Conservation (phyloP, 2,329 filamentous ascomycete species). For the Sporothrix phasma region DNA sequence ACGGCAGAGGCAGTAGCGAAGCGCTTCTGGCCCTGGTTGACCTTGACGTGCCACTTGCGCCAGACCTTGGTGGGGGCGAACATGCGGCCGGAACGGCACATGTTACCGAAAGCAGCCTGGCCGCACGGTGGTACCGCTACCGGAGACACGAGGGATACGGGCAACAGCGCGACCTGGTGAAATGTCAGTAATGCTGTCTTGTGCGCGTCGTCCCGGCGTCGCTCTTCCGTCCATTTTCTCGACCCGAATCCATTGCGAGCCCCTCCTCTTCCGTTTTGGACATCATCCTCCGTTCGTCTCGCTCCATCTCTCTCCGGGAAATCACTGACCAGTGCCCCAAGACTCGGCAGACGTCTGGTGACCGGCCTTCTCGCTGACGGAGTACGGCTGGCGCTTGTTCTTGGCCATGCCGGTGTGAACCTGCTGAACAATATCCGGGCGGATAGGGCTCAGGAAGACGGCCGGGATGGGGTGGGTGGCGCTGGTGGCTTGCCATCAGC, state of each 20-base stretch:
- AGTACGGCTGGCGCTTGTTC: slow-evolving; percentile 99
- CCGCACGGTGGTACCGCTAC: slow-evolving; percentile 99
- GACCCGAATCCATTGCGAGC: no score
- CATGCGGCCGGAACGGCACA: slow-evolving; percentile 99
- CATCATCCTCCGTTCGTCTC: not conserved
- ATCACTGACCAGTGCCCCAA: slow-evolving; percentile 89
- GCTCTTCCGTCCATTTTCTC: not conserved
- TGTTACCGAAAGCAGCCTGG: slow-evolving; percentile 99
- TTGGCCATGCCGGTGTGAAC: slow-evolving; percentile 99
- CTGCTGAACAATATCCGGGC: slow-evolving; percentile 97
- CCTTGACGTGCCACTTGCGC: slow-evolving; percentile 99
- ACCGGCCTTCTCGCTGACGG: slow-evolving; percentile 99
- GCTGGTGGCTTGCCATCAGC: slow-evolving; percentile 87
- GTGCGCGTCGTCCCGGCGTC: not conserved
- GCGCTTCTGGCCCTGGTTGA: slow-evolving; percentile 98
- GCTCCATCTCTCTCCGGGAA: not conserved
- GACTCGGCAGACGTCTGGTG: slow-evolving; percentile 99
- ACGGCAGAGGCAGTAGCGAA: slow-evolving; percentile 97
- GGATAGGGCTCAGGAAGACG: slow-evolving; percentile 96
- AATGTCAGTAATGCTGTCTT: not conserved
- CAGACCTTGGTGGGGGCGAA: slow-evolving; percentile 99
- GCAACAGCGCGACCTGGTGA: slow-evolving; percentile 85
- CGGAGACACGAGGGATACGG: slow-evolving; percentile 99
- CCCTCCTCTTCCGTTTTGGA: not conserved
- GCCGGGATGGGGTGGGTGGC: slow-evolving; percentile 85